Evolutionary conservation across 805 yeast genomes (phyloP).

Genomic region (Kodamaea kaohsiungensis): DNA sequence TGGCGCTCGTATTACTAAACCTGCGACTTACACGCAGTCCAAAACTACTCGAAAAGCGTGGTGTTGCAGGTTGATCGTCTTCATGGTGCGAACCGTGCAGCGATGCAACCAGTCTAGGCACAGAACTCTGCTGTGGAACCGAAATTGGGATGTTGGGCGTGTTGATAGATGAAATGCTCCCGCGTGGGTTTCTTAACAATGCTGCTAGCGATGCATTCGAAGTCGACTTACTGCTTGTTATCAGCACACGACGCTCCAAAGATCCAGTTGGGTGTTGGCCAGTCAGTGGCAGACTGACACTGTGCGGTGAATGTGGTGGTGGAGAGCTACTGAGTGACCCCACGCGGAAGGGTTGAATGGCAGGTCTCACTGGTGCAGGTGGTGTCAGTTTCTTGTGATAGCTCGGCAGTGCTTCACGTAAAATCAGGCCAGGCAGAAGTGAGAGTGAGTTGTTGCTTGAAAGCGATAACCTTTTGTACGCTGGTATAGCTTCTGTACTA

Average conservation of each 20-base stretch:
- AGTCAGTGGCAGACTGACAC: constrained; percentile 6
- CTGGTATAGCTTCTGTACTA: neutral
- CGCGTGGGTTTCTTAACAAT: constrained; percentile 49
- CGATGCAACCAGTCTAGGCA: constrained; percentile 41
- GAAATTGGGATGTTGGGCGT: constrained; percentile 26
- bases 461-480: constrained; percentile 15
- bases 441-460: constrained; percentile 19
- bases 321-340: constrained; percentile 55
- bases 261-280: neutral
- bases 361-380: constrained; percentile 25
- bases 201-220: constrained; percentile 58
- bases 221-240: constrained; percentile 48
- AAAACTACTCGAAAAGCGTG: constrained; percentile 71
- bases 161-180: constrained; percentile 41
- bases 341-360: constrained; percentile 61
- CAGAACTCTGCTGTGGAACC: constrained; percentile 15
- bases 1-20: constrained; percentile 35
- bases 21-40: constrained; percentile 64
- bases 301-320: constrained; percentile 20
- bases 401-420: constrained; percentile 7
- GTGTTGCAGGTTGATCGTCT: constrained; percentile 41
- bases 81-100: constrained; percentile 42
- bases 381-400: constrained; percentile 12
- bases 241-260: constrained; percentile 40
- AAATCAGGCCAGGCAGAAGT: constrained; percentile 28